Conservation (phyloP, 768 basidiomycete genomes). For the Phanerodontia chrysosporium region DNA sequence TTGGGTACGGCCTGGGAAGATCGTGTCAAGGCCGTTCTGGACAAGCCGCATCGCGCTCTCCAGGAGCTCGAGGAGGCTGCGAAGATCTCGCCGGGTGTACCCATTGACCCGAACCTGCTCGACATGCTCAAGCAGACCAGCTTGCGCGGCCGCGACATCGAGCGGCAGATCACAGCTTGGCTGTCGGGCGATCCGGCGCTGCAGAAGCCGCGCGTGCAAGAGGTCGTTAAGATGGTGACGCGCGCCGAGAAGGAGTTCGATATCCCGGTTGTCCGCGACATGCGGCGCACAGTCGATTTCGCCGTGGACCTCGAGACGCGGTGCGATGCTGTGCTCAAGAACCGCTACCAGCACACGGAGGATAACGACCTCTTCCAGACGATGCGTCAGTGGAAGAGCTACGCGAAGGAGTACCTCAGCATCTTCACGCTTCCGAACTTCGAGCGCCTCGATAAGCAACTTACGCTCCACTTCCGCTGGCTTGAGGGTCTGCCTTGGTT, state of each 20-base stretch:
- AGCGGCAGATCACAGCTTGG: conserved; percentile 75
- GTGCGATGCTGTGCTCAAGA: conserved; percentile 70
- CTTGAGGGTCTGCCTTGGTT: conserved; percentile 76
- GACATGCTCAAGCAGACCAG: conserved; percentile 62
- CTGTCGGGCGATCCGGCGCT: conserved; percentile 52
- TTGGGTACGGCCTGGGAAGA: conserved; percentile 79
- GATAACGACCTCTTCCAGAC: conserved; percentile 66
- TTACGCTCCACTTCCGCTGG: conserved; percentile 67
- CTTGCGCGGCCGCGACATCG: conserved; percentile 71
- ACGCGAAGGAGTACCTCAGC: conserved; percentile 64
- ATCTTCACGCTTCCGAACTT: conserved; percentile 74
- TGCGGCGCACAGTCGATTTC: conserved; percentile 69
- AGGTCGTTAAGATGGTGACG: conserved; percentile 63
- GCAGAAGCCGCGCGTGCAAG: conserved; percentile 58
- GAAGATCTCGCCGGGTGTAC: conserved; percentile 58
- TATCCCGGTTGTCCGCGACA: conserved; percentile 59
- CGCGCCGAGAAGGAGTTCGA: conserved; percentile 76
- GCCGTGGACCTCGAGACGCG: conserved; percentile 74
- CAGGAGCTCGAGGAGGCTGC: conserved; percentile 74
- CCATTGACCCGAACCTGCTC: conserved; percentile 64
- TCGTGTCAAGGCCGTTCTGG: conserved; percentile 59
- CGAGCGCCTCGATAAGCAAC: conserved; percentile 66
- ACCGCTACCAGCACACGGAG: conserved; percentile 51
- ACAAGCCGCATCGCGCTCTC: conserved; percentile 68
- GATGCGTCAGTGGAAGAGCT: conserved; percentile 69